Conservation (phyloP, 1,139 yeast species). For the Geotrichum phurueaensis region DNA sequence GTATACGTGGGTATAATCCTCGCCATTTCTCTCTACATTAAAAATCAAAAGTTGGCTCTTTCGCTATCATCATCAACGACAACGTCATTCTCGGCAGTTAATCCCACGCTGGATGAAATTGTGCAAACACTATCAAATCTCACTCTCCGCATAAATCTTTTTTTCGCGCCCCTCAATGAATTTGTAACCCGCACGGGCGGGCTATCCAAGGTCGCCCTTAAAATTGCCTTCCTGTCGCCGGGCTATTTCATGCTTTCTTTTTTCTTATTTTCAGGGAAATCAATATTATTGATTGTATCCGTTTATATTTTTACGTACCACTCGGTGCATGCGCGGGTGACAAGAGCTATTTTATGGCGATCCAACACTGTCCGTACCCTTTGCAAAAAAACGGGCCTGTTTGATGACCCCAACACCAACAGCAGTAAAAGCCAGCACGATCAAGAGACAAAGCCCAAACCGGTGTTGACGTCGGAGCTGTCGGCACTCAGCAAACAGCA, state of each 20-base stretch:
- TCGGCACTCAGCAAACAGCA: background rate
- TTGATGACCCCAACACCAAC: background rate
- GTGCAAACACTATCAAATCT: slow-evolving; percentile 75
- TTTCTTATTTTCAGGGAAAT: slow-evolving; percentile 64
- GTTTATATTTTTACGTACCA: slow-evolving; percentile 71
- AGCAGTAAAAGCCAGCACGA: background rate
- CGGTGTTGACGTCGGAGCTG: background rate
- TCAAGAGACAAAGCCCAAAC: background rate
- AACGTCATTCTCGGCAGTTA: slow-evolving; percentile 21
- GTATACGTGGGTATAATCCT: slow-evolving; percentile 37
- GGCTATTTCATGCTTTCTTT: slow-evolving; percentile 64
- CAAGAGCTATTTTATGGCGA: slow-evolving; percentile 79
- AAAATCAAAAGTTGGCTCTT: background rate
- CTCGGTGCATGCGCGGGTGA: slow-evolving; percentile 75
- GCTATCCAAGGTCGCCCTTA: slow-evolving; percentile 42
- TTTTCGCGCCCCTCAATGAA: slow-evolving; percentile 70
- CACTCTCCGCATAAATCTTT: slow-evolving; percentile 67
- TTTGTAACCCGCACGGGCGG: slow-evolving; percentile 73
- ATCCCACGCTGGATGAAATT: slow-evolving; percentile 82
- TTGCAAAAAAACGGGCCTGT: slow-evolving; percentile 33
- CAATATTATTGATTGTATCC: slow-evolving; percentile 55
- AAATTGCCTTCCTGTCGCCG: slow-evolving; percentile 82
- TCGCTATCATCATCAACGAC: background rate
- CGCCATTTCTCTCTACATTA: background rate
- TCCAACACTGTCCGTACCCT: slow-evolving; percentile 62